These are phyloP conservation scores for Zopfia rhizophila DNA, from an alignment of 2,329 filamentous ascomycete species.

Conservation along the genomic window DNA sequence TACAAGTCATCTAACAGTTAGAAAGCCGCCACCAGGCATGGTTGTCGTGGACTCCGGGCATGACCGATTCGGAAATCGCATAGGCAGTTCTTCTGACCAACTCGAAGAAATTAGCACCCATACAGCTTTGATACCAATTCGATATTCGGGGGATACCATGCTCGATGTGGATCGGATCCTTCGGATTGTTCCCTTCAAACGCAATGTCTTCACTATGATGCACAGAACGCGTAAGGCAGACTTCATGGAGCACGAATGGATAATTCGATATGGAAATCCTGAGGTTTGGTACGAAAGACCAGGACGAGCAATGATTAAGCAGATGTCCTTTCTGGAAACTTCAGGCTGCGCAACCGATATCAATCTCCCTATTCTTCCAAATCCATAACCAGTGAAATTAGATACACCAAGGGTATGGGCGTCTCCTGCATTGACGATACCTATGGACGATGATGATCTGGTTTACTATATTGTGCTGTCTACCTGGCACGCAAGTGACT, in stretches of 20 bases:
- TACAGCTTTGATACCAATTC: not conserved
- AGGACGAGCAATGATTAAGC: not conserved
- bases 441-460: constrained; percentile 7
- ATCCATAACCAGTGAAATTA: constrained; percentile 1
- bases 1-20: too few relatives aligned
- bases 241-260: constrained; percentile 2
- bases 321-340: not conserved
- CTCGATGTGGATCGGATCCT: constrained; percentile 2
- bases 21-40: too few relatives aligned
- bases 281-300: constrained; percentile 10
- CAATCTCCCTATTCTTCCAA: not conserved
- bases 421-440: constrained; percentile 2
- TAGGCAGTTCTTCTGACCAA: not conserved
- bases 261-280: not conserved
- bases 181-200: constrained; percentile 7
- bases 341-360: too few relatives aligned
- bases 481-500: constrained; percentile 2
- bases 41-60: too few relatives aligned
- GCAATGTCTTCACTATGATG: constrained; percentile 1
- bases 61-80: too few relatives aligned
- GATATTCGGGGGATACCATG: not conserved
- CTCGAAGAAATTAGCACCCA: not conserved
- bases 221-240: constrained; percentile 1
- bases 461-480: constrained; percentile 5
- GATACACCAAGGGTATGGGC: constrained; percentile 6